A percentile compares a stretch with the other conserved stretches of the same genome.
Conservation (phyloP, 1,284 basidiomycete species). For the Hymenochaete sp. region DNA sequence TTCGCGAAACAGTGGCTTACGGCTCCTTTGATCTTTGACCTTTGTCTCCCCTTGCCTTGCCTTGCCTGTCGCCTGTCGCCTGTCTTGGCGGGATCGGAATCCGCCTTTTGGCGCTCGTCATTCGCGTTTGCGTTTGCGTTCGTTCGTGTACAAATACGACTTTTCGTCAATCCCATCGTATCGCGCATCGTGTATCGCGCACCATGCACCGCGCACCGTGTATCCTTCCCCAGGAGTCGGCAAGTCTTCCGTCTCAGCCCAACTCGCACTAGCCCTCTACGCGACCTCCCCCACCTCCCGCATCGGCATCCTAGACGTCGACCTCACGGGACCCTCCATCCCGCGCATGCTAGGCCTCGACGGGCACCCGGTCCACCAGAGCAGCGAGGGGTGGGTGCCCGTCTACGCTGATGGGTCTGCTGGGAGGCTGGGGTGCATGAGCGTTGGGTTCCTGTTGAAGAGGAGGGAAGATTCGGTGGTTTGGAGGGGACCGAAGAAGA, state of each 20-base stretch:
- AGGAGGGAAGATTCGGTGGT: slow-evolving; percentile 89
- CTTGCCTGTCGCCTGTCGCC: no score
- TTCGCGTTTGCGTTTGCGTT: no score
- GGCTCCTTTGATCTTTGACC: neutral
- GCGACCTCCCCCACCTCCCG: slow-evolving; percentile 52
- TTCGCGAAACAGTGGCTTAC: neutral
- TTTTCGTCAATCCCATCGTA: neutral
- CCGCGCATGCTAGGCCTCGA: slow-evolving; percentile 97
- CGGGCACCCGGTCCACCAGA: slow-evolving; percentile 81
- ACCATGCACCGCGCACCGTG: neutral
- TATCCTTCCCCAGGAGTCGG: slow-evolving; percentile 54
- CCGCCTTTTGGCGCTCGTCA: no score
- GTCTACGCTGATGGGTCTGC: slow-evolving; percentile 80
- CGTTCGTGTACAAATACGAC: neutral
- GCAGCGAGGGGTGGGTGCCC: slow-evolving; percentile 95
- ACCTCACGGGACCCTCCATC: slow-evolving; percentile 94
- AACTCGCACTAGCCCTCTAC: slow-evolving; percentile 85
- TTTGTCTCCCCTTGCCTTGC: no score
- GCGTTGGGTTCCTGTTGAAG: slow-evolving; percentile 90
- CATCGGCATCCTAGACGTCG: slow-evolving; percentile 91
- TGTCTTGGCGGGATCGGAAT: no score
- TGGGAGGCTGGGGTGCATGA: slow-evolving; percentile 81
- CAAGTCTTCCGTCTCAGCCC: slow-evolving; percentile 92
- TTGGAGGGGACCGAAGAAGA: slow-evolving; percentile 99
- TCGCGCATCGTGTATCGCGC: neutral